Evolutionary conservation across 169 alveolate genomes (phyloP), one percentile per base, ranked within the genome.

Genomic region (Cyclospora cayetanensis): DNA sequence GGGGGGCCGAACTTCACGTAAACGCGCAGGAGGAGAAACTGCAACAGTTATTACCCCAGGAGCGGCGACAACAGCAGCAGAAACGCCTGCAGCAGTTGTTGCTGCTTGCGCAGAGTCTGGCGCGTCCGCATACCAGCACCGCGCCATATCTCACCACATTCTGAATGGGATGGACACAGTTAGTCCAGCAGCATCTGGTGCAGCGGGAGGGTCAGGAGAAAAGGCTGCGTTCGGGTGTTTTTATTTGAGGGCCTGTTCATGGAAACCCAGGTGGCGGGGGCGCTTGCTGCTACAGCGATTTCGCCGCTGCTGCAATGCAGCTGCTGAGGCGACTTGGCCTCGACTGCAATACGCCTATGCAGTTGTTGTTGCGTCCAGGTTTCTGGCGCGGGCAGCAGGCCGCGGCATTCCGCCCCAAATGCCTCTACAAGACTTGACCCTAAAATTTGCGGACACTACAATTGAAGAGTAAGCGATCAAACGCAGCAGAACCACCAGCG

Each of bases 351-450:
- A 77, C 31, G 70, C 68, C 4, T 66, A 15, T 53, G 87, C 68
- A 15, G 68, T 27, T 50, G 72, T n/a, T 43, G 87, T 70, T 43
- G 87, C 87, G 42, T 66, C 87, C 31, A 15, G 70, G 42, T 29
- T 77, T 66, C 70, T 77, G 87, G 70, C 31, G 70, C 87, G 31
- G 70, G 43, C 25, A 25, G 60, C 87, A 9, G 70, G 87, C 68
- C 87, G 87, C 43, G 50, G 87, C 70, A 77, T 2, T 11, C 87
- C 87, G 2, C 87, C 87, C 0, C 87, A 66, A 3, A 43, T 77
- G 87, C 87, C 87, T 31, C 70, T 77, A 70, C 87, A 77, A 70
- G 70, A 53, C 15, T 37, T 77, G 50, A 43, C 68, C 27, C 72
- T 77, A 27, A 43, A 55, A 43, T 77, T 77, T 46, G 87, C 68